Evolutionary conservation across 192 early-diverging fungal genomes (phyloP).

Genomic region (Entomortierella beljakovae): DNA sequence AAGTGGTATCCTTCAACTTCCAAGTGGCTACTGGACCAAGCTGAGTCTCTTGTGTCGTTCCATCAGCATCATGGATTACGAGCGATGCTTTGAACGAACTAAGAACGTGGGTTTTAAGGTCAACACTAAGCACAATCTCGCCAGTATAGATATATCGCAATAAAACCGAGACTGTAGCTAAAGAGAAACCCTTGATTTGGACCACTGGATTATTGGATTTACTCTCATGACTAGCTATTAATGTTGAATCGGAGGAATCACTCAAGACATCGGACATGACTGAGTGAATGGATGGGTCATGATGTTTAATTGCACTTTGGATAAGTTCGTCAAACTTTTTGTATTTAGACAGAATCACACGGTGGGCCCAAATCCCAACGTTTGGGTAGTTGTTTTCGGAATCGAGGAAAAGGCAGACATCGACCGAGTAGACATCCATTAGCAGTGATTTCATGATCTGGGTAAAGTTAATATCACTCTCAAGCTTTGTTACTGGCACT

Average conservation of each 20-base stretch:
- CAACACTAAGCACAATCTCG: constrained; percentile 3
- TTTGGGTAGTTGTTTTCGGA: constrained; percentile 4
- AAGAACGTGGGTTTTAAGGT: not conserved
- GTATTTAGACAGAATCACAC: not conserved
- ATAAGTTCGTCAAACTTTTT: constrained; percentile 3
- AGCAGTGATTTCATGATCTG: not conserved
- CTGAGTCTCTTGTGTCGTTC: not conserved
- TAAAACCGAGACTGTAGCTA: constrained; percentile 11
- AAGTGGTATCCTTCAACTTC: constrained; percentile 11
- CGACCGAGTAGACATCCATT: constrained; percentile 8
- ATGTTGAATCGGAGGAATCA: too few relatives aligned
- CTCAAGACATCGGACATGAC: too few relatives aligned
- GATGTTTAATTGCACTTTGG: not conserved
- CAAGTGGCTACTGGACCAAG: constrained; percentile 1
- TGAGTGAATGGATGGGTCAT: not conserved
- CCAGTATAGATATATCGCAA: constrained; percentile 14
- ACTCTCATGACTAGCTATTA: too few relatives aligned
- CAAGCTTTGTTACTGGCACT: not conserved
- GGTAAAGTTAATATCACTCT: not conserved
- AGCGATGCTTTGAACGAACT: not conserved
- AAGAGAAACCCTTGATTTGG: not conserved
- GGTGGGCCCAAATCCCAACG: constrained; percentile 17
- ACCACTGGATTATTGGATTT: not conserved
- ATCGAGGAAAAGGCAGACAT: constrained; percentile 7
- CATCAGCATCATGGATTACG: not conserved